Conservation (phyloP, 371 early-diverging fungal species). For the Haplosporangium sp. region DNA sequence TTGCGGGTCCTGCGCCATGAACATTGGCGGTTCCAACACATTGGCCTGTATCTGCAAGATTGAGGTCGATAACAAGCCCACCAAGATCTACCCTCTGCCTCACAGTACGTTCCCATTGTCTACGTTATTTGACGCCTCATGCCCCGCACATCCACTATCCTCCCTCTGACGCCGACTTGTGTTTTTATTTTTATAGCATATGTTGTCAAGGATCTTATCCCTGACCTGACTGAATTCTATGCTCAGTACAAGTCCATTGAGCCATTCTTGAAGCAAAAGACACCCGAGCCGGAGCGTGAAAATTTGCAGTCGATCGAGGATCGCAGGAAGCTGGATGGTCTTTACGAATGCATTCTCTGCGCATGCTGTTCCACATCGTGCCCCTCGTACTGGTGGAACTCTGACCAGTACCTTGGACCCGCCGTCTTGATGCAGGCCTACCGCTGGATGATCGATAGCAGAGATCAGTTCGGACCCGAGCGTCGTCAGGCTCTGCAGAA, state of each 20-base stretch:
- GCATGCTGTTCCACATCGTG: slow-evolving; percentile 98
- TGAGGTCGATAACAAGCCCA: slow-evolving; percentile 72
- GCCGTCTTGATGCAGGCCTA: slow-evolving; percentile 97
- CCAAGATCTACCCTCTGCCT: slow-evolving; percentile 96
- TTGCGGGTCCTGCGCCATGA: slow-evolving; percentile 98
- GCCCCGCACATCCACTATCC: no score
- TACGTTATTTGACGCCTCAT: no score
- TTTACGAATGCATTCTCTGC: slow-evolving; percentile 98
- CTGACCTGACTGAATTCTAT: slow-evolving; percentile 96
- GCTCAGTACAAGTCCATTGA: slow-evolving; percentile 97
- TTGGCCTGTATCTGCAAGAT: slow-evolving; percentile 93
- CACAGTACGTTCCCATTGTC: slow-evolving; percentile 81
- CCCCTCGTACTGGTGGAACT: slow-evolving; percentile 98
- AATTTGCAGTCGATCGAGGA: slow-evolving; percentile 93
- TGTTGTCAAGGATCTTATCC: slow-evolving; percentile 88
- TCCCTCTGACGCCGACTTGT: no score
- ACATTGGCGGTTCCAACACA: slow-evolving; percentile 94
- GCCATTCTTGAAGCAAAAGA: slow-evolving; percentile 93
- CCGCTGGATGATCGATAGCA: slow-evolving; percentile 98
- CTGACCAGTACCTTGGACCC: slow-evolving; percentile 94
- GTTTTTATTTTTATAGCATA: slow-evolving; percentile 62
- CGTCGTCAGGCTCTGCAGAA: slow-evolving; percentile 93
- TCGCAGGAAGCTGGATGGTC: slow-evolving; percentile 94
- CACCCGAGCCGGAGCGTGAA: slow-evolving; percentile 76
- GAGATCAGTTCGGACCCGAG: slow-evolving; percentile 92